Evolutionary conservation across 257 asterid species (phyloP), one percentile per base, ranked within the genome.

Genomic region (Penstemon davidsonii): DNA sequence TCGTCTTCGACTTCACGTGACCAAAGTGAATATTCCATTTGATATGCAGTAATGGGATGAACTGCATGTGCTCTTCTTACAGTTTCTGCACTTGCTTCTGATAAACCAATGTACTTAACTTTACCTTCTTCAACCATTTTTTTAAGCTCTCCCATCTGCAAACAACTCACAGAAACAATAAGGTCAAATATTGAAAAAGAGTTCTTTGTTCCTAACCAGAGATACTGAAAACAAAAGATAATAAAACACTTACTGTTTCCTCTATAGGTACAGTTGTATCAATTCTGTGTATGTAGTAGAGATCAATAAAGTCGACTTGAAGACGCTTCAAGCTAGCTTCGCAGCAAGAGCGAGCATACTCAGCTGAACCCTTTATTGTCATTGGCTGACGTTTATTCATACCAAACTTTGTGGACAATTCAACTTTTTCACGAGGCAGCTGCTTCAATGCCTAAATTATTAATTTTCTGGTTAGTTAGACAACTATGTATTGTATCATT

Each of bases 361-460:
- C 88, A 4, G 90, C 80, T 39, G 87, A 68, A 50, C 33, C 33
- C 33, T 25, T 25, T 25, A 2, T 25, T 25, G 33, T 25, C 33
- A 25, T 25, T 25, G 2, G 33, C 33, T 71, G 72, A 9, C 75
- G 13, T 64, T 75, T 62, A 3, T 18, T 56, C 3, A 84, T 61
- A 39, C 94, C 94, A 66, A 87, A 87, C 77, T 87, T 87, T 8
- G 94, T 87, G 8, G 94, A 88, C 43, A 84, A 33, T 72, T 87
- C 84, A 60, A 87, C 68, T 59, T 82, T 82, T 77, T 82, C 94
- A 12, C 88, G 77, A 36, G 88, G 88, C 70, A 84, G 68, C 38
- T 80, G 83, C 82, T 87, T 87, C 64, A 84, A 8, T 52, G 90
- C 94, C 94, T 84, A 80, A 59, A 64, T 73, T 38, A 59, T 42